A percentile compares a stretch with the other conserved stretches of the same genome.
phyloP scores from a whole-genome alignment of 495 filamentous ascomycete genomes.

The Physcia stellaris region DNA sequence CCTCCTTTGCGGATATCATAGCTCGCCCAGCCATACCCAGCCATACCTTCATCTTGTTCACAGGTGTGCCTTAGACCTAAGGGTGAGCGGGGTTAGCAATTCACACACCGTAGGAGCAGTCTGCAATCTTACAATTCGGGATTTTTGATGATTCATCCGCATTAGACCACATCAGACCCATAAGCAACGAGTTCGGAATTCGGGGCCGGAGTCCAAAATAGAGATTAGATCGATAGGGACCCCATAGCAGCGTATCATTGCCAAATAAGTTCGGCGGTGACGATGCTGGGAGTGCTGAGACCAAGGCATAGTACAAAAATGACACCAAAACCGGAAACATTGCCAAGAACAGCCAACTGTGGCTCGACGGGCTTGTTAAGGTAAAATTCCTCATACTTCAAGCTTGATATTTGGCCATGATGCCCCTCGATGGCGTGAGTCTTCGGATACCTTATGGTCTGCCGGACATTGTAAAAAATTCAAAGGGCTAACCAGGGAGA shows the following conservation, averaged over 20 bases:
- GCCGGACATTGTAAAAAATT: too few relatives aligned
- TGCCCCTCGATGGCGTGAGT: too few relatives aligned
- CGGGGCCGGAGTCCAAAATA: slow-evolving; percentile 87
- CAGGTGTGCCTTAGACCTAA: slow-evolving; percentile 86
- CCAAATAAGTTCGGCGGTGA: too few relatives aligned
- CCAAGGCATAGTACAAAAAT: not conserved
- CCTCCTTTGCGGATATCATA: not conserved
- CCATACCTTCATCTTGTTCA: slow-evolving; percentile 89
- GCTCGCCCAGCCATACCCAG: slow-evolving; percentile 82
- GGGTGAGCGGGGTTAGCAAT: slow-evolving; percentile 5
- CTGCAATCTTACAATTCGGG: not conserved
- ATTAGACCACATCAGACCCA: not conserved
- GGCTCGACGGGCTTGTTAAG: too few relatives aligned
- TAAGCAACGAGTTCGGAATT: slow-evolving; percentile 23
- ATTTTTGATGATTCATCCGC: not conserved
- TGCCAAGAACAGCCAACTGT: too few relatives aligned
- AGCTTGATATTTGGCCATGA: too few relatives aligned
- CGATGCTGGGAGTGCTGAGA: not conserved
- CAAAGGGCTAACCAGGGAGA: too few relatives aligned
- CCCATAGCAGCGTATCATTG: slow-evolving; percentile 83
- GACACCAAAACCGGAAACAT: too few relatives aligned
- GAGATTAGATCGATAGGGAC: slow-evolving; percentile 81
- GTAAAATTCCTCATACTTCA: too few relatives aligned
- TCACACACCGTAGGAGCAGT: not conserved
- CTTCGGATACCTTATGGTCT: too few relatives aligned